Evolutionary conservation across 2,329 filamentous ascomycete genomes (phyloP).

Genomic region (Tothia fuscella): DNA sequence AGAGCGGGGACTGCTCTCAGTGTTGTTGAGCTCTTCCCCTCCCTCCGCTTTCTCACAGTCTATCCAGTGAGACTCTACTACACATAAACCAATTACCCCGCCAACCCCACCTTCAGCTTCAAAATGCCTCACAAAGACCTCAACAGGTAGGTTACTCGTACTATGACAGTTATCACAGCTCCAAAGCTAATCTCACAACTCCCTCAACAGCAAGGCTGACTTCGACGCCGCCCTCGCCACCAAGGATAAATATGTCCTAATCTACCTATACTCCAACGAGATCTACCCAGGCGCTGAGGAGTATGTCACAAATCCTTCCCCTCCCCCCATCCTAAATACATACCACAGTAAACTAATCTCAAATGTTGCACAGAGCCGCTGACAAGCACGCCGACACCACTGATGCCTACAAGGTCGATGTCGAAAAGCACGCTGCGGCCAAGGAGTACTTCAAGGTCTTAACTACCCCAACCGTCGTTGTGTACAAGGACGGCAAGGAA

Average conservation of each 20-base stretch:
- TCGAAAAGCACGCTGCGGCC: constrained; percentile 14
- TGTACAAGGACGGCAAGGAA: constrained; percentile 22
- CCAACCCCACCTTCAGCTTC: neutral
- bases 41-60: neutral
- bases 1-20: neutral
- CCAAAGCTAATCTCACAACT: neutral
- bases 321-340: neutral
- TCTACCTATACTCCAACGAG: constrained; percentile 20
- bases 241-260: constrained; percentile 21
- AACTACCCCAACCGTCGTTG: constrained; percentile 17
- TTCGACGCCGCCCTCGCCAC: constrained; percentile 19
- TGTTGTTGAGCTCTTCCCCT: neutral
- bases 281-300: constrained; percentile 18
- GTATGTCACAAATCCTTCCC: constrained; percentile 14
- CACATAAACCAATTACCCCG: neutral
- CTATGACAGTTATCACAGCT: neutral
- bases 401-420: constrained; percentile 20
- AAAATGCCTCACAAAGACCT: constrained; percentile 18
- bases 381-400: constrained; percentile 18
- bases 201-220: constrained; percentile 17
- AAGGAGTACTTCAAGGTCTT: constrained; percentile 18
- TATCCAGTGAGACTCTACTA: neutral
- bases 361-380: constrained; percentile 17
- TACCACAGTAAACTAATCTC: neutral
- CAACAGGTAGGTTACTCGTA: constrained; percentile 10